These are phyloP conservation scores for Pleurotus cornucopiae DNA, from an alignment of 768 basidiomycete species.

Conservation along the genomic window DNA sequence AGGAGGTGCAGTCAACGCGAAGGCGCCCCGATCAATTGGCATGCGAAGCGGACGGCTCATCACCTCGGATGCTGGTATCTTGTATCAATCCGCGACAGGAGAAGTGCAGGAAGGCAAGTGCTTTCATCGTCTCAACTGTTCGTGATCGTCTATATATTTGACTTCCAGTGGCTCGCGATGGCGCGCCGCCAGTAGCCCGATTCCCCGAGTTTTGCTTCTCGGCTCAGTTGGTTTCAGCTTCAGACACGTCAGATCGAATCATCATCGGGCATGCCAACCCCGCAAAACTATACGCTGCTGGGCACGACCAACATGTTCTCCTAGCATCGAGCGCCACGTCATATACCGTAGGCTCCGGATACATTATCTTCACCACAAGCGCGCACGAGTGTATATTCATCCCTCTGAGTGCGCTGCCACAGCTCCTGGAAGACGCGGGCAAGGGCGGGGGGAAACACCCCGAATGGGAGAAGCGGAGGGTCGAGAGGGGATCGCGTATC, in stretches of 20 bases:
- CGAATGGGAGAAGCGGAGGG: conserved; percentile 66
- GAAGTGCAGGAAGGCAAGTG: conserved; percentile 41
- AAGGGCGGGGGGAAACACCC: conserved; percentile 25
- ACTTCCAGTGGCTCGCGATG: too few relatives aligned
- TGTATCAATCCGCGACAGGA: conserved; percentile 47
- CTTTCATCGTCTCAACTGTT: not conserved
- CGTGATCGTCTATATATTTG: not conserved
- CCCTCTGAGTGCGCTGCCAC: conserved; percentile 37
- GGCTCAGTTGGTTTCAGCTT: conserved; percentile 26
- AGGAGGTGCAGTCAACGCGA: conserved; percentile 11
- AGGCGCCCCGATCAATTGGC: conserved; percentile 22
- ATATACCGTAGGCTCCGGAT: conserved; percentile 67
- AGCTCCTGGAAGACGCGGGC: conserved; percentile 18
- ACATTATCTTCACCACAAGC: conserved; percentile 81
- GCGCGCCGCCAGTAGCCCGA: conserved; percentile 19
- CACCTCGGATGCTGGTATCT: conserved; percentile 20
- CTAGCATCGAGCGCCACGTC: conserved; percentile 64
- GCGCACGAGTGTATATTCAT: conserved; percentile 78
- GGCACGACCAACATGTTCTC: conserved; percentile 11
- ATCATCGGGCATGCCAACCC: conserved; percentile 63
- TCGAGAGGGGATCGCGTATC: conserved; percentile 88
- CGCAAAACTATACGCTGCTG: conserved; percentile 59
- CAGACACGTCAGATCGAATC: conserved; percentile 20
- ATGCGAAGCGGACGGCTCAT: conserved; percentile 48
- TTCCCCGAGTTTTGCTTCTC: conserved; percentile 64